Base-by-base conservation (phyloP, 1,284 basidiomycete species). In the Melampsora medusae region DNA sequence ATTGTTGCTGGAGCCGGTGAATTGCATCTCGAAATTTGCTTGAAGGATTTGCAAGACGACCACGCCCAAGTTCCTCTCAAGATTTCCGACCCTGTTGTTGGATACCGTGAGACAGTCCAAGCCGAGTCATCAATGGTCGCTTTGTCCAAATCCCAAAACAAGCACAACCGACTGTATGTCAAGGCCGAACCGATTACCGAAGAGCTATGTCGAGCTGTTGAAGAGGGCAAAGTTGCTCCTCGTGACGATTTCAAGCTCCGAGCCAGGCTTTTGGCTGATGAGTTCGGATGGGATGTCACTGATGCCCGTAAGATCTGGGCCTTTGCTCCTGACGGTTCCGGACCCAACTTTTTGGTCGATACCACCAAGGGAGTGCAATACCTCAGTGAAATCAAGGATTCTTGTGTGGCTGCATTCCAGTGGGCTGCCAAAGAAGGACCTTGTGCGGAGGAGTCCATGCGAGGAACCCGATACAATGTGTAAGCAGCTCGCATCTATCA, bases 271-370 rank as follows among this genome's bases (percentile, higher is more conserved):
- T 89, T 99, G 79, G 96, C 97, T 78, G 97, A 99, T 85, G 93
- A 97, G 81, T 92, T 87, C 84, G 93, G 93, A 78, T 99, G 97
- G 97, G 97, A 99, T 85, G 95, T 99, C 81, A 97, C 96, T 79
- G 97, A 99, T 83, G 97, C 97, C 81, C 89, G 97, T 84, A 98
- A 97, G 89, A 98, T 99, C 83, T 99, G 97, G 97, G 93, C 92
- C 86, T 99, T 99, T 88, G 96, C 96, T 82, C 97, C 97, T 80
- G 97, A 99, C 82, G 97, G 93, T 77, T 95, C 92, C 80, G 97
- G 97, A 77, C 91, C 97, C 79, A 99, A 99, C 87, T 85, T 99
- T 85, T 87, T 99, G 84, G 92, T 97, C 81, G 97, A 99, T 87
- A 92, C 91, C 82, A 97, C 97, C 83, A 99, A 99, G 89, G 96